Evolutionary conservation across 805 yeast species (phyloP), one percentile per base, ranked within the genome.

Genomic region (Lipomyces orientalis): DNA sequence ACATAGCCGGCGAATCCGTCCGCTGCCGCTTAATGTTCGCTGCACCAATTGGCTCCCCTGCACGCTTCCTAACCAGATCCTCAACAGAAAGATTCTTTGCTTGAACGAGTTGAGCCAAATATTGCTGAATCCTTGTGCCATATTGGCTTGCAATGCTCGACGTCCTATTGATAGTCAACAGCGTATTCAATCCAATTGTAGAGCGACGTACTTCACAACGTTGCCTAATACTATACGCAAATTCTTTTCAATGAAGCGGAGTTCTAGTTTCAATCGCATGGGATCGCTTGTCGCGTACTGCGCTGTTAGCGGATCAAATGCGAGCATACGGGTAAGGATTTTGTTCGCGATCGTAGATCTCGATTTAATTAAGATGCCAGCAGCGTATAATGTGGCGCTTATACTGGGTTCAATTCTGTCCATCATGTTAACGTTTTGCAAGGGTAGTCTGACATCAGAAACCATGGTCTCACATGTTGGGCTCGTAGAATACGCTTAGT

Each of bases 311-410:
- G 79, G 66, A 67, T 86, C 93, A 72, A 88, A 91, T 9, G 83
- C 81, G 57, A 90, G 83, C 10, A 93, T 78, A 14, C 84, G 83
- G 22, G 84, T 80, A 31, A 91, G 79, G 12, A 93, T 86, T 64
- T 85, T 85, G 37, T 79, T 78, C 0, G 84, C 80, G 1, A 86
- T 79, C 57, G 85, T 82, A 1, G 91, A 89, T 73, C 97, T 86
- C 39, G 86, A 81, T 72, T 87, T 88, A 70, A 90, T 83, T 49
- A 95, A 78, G 16, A 86, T 81, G 5, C 90, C 81, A 25, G 89
- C 79, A 61, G 88, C 87, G 73, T 90, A 87, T 34, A 92, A 77
- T 0, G 90, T 82, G 6, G 96, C 90, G 16, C 91, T 85, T 62
- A 90, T 85, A 2, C 87, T 72, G 4, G 90, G 86, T 12, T 60